Evolutionary conservation across 768 basidiomycete species (phyloP).

Genomic region (Boletus sp.): DNA sequence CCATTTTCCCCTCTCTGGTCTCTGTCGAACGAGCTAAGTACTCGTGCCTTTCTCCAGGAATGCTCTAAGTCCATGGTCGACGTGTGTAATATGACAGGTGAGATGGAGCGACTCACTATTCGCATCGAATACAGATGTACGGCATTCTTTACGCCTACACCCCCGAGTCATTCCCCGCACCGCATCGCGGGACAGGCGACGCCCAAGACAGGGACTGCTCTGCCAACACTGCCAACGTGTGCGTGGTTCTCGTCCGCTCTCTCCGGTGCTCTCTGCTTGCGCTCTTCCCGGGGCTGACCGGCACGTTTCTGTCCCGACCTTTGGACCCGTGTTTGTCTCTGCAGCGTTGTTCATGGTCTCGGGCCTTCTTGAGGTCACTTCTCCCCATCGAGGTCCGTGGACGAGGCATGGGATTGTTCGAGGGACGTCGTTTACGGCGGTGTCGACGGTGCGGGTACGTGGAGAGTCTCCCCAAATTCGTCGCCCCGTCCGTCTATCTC

Average conservation of each 20-base stretch:
- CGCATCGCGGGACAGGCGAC: constrained; percentile 54
- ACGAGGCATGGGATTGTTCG: too few relatives aligned
- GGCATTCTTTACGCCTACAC: constrained; percentile 56
- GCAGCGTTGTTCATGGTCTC: constrained; percentile 45
- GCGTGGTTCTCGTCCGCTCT: too few relatives aligned
- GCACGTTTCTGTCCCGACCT: not conserved
- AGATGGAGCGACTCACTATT: not conserved
- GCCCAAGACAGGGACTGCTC: constrained; percentile 26
- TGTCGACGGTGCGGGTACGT: too few relatives aligned
- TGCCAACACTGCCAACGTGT: constrained; percentile 37
- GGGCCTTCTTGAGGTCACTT: constrained; percentile 35
- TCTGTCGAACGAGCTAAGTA: not conserved
- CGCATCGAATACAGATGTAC: constrained; percentile 37
- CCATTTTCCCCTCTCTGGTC: too few relatives aligned
- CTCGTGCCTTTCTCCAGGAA: constrained; percentile 19
- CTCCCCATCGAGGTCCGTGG: constrained; percentile 49
- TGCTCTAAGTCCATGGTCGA: constrained; percentile 28
- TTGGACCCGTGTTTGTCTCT: constrained; percentile 45
- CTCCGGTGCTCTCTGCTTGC: too few relatives aligned
- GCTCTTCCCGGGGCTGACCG: not conserved
- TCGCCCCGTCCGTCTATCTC: too few relatives aligned
- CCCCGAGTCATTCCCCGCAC: constrained; percentile 58
- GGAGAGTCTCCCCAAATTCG: too few relatives aligned
- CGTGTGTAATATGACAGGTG: not conserved
- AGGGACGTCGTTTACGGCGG: too few relatives aligned